Conservation (phyloP, 805 yeast genomes). For the Myxozyma vanderwaltii region DNA sequence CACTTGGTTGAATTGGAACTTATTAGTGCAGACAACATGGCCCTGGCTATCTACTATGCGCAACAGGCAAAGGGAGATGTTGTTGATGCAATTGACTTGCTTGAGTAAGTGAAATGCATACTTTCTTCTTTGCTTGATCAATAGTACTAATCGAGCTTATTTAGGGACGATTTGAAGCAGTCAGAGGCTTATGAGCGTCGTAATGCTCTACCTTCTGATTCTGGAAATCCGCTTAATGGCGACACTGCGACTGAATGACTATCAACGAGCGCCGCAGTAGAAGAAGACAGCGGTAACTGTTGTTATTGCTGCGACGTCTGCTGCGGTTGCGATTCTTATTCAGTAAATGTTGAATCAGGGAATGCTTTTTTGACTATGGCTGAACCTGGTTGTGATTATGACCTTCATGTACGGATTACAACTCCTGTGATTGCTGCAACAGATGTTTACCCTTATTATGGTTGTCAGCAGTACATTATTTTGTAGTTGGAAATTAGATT, state of each 20-base stretch:
- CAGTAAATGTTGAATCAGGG: background rate
- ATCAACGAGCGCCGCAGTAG: conserved; percentile 1
- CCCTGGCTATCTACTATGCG: conserved; percentile 30
- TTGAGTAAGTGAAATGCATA: conserved; percentile 14
- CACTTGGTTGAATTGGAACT: conserved; percentile 29
- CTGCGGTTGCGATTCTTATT: background rate
- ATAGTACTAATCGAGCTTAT: background rate
- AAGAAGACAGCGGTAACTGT: background rate
- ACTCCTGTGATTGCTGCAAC: background rate
- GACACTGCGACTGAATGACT: conserved; percentile 17
- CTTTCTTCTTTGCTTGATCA: background rate
- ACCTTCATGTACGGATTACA: background rate
- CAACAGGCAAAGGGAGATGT: conserved; percentile 31
- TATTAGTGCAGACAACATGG: conserved; percentile 27
- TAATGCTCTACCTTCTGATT: conserved; percentile 10
- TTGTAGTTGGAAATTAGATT: no score
- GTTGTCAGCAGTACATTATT: background rate
- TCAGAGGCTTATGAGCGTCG: conserved; percentile 19
- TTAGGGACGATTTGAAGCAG: conserved; percentile 26
- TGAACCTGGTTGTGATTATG: background rate
- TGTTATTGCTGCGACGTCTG: conserved; percentile 11
- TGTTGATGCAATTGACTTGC: conserved; percentile 29
- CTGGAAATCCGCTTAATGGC: conserved; percentile 6
- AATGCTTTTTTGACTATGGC: background rate
- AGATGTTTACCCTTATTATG: background rate